These are phyloP conservation scores for Syncephalastrum contaminatum DNA, from an alignment of 371 early-diverging fungal genomes.

Conservation along the genomic window DNA sequence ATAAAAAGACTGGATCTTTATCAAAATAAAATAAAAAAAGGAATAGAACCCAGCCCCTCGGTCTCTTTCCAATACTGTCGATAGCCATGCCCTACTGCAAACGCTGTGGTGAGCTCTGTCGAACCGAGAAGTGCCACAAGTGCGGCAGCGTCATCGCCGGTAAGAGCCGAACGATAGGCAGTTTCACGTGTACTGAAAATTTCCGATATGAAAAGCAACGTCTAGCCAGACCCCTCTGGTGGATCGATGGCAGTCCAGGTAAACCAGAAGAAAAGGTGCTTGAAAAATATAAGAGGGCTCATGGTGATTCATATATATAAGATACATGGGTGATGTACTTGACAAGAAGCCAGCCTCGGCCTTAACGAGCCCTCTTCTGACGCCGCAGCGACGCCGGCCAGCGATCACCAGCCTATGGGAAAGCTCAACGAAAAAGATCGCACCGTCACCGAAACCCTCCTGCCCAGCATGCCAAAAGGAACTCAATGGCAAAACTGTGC, in stretches of 20 bases:
- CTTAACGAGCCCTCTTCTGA: background rate
- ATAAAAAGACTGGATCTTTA: background rate
- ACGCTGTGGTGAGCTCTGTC: constrained; percentile 37
- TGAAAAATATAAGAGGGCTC: no score
- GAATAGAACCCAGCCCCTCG: background rate
- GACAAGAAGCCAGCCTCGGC: no score
- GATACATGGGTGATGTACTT: background rate
- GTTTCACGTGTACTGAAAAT: background rate
- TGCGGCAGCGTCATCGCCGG: constrained; percentile 26
- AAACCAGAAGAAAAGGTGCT: background rate
- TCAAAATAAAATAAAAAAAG: background rate
- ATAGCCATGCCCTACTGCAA: constrained; percentile 32
- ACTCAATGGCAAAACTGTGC: constrained; percentile 31
- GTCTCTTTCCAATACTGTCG: no score
- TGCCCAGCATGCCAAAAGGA: constrained; percentile 31
- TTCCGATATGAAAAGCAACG: constrained; percentile 1
- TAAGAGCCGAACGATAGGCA: constrained; percentile 4
- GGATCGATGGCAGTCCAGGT: constrained; percentile 37
- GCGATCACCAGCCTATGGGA: background rate
- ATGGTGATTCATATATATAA: background rate
- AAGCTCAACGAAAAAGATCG: no score
- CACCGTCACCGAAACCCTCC: background rate
- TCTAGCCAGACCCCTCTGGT: constrained; percentile 3
- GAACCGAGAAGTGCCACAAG: constrained; percentile 26
- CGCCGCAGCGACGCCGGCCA: background rate